These are phyloP conservation scores for Russula compacta DNA, from an alignment of 768 basidiomycete genomes.

Conservation along the genomic window DNA sequence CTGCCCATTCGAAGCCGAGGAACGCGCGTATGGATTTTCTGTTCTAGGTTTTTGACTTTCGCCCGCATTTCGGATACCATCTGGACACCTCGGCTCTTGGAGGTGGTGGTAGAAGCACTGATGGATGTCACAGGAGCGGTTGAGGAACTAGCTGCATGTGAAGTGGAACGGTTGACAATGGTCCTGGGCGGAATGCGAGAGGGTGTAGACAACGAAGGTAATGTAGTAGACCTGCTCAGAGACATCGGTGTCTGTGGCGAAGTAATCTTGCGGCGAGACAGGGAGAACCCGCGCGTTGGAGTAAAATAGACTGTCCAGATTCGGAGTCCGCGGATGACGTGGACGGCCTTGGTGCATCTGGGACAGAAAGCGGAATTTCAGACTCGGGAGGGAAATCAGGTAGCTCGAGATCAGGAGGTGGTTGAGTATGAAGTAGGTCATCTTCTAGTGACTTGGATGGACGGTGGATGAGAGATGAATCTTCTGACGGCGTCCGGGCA, in stretches of 20 bases:
- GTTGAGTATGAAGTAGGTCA: conserved; percentile 47
- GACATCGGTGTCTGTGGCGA: conserved; percentile 36
- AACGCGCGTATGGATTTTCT: conserved; percentile 81
- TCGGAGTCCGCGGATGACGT: conserved; percentile 19
- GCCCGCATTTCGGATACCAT: conserved; percentile 93
- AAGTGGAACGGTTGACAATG: conserved; percentile 27
- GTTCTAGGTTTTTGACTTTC: conserved; percentile 70
- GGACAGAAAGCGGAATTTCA: conserved; percentile 1
- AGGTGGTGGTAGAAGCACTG: conserved; percentile 34
- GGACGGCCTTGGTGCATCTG: conserved; percentile 12
- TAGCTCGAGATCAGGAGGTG: conserved; percentile 52
- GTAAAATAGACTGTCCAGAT: conserved; percentile 38
- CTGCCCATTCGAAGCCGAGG: conserved; percentile 79
- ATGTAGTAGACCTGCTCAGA: conserved; percentile 45
- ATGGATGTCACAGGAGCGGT: conserved; percentile 27
- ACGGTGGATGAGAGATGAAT: conserved; percentile 25
- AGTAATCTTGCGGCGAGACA: conserved; percentile 32
- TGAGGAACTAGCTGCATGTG: conserved; percentile 26
- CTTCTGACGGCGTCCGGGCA: conserved; percentile 24
- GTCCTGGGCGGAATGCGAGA: conserved; percentile 36
- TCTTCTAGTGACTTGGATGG: conserved; percentile 38
- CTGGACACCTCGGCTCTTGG: conserved; percentile 76
- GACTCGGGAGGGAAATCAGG: conserved; percentile 42
- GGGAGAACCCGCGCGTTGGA: conserved; percentile 45
- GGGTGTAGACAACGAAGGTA: conserved; percentile 43